phyloP scores from a whole-genome alignment of 345 rosid genomes.

The Moringa oleifera region DNA sequence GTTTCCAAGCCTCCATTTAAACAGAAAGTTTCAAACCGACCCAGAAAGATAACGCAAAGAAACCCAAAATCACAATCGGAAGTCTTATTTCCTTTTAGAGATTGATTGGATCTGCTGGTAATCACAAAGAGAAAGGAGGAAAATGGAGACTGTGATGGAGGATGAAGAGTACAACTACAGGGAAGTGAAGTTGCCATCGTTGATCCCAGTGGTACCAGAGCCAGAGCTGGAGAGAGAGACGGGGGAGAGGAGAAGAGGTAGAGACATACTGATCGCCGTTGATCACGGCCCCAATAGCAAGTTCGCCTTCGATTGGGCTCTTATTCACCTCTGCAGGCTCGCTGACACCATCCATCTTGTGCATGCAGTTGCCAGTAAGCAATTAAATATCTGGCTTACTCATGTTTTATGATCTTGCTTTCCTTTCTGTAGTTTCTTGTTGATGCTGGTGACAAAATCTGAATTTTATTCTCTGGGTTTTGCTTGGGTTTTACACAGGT shows the following conservation, averaged over 20 bases:
- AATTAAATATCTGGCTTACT: no score
- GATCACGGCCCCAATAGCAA: conserved; percentile 69
- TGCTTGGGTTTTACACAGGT: conserved; percentile 26
- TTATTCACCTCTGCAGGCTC: conserved; percentile 69
- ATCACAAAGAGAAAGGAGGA: neutral
- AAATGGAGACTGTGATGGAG: conserved; percentile 52
- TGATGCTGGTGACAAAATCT: neutral
- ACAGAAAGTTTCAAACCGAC: no score
- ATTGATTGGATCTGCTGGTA: no score
- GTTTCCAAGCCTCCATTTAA: no score
- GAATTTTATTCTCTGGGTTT: no score
- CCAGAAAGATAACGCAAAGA: no score
- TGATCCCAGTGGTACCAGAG: conserved; percentile 41
- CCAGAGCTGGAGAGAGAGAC: conserved; percentile 72
- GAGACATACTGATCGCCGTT: conserved; percentile 50
- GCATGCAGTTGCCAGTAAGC: conserved; percentile 72
- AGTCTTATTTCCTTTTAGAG: no score
- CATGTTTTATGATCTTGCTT: neutral
- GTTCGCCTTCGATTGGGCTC: conserved; percentile 68
- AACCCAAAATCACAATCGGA: no score
- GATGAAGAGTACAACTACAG: conserved; percentile 64
- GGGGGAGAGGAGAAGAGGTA: conserved; percentile 67
- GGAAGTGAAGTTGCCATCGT: conserved; percentile 55
- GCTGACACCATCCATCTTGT: conserved; percentile 86
- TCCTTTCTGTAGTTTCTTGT: neutral